A percentile compares a stretch with the other conserved stretches of the same genome.
Evolutionary conservation across 2,329 filamentous ascomycete genomes (phyloP).

Genomic region (Colletotrichum euphorbiae): DNA sequence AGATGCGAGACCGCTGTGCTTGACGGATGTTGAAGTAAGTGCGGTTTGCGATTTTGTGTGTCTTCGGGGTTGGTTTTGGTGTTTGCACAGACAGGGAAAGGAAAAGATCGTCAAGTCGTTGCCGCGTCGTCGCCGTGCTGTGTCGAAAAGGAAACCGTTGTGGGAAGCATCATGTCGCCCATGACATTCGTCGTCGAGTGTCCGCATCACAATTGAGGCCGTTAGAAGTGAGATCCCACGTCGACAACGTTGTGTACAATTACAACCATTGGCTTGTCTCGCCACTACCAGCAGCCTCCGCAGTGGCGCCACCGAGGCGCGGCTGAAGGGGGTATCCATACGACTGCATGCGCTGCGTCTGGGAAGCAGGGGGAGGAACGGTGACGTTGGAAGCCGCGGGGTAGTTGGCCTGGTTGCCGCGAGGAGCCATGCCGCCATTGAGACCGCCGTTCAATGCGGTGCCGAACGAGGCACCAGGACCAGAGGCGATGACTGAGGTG

Average conservation of each 20-base stretch:
- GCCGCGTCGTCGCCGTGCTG: slow-evolving; percentile 51
- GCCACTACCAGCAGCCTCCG: slow-evolving; percentile 43
- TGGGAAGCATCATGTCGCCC: slow-evolving; percentile 39
- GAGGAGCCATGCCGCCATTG: slow-evolving; percentile 45
- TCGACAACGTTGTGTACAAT: slow-evolving; percentile 40
- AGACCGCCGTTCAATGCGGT: slow-evolving; percentile 46
- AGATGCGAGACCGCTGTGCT: slow-evolving; percentile 49
- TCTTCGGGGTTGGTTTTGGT: slow-evolving; percentile 29
- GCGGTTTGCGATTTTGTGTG: slow-evolving; percentile 31
- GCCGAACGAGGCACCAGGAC: slow-evolving; percentile 39
- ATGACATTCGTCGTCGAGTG: slow-evolving; percentile 40
- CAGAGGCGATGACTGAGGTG: slow-evolving; percentile 50
- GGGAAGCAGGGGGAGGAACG: slow-evolving; percentile 45
- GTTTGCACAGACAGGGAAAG: slow-evolving; percentile 47
- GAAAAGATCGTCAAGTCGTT: slow-evolving; percentile 56
- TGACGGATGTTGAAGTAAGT: slow-evolving; percentile 37
- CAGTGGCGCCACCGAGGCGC: slow-evolving; percentile 30
- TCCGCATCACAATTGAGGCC: slow-evolving; percentile 35
- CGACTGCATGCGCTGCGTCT: slow-evolving; percentile 31
- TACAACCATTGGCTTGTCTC: slow-evolving; percentile 55
- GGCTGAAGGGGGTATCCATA: slow-evolving; percentile 29
- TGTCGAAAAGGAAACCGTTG: slow-evolving; percentile 44
- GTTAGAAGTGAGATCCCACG: slow-evolving; percentile 17
- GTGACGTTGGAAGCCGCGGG: slow-evolving; percentile 48
- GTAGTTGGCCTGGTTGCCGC: slow-evolving; percentile 52